These are phyloP conservation scores for Ophiognomonia clavigignenti-juglandacearum DNA, from an alignment of 2,329 filamentous ascomycete genomes.

Conservation along the genomic window DNA sequence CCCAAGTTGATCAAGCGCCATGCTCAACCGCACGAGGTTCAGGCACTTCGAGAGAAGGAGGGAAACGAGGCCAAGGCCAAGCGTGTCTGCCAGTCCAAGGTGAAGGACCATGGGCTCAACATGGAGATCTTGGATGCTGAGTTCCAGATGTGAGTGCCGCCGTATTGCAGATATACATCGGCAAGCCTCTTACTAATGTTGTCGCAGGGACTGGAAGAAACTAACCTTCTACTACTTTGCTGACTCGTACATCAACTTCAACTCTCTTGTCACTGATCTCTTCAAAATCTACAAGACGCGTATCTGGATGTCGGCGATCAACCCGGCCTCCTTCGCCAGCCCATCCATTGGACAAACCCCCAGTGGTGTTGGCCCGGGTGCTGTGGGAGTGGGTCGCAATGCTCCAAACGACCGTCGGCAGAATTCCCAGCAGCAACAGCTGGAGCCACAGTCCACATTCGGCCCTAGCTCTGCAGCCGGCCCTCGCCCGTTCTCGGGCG, in stretches of 20 bases:
- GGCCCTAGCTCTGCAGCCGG: constrained; percentile 27
- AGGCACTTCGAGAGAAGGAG: constrained; percentile 88
- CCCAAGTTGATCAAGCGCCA: constrained; percentile 96
- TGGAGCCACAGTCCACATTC: constrained; percentile 36
- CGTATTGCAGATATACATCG: not conserved
- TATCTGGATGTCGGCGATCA: constrained; percentile 99
- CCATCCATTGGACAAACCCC: constrained; percentile 68
- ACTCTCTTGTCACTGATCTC: constrained; percentile 90
- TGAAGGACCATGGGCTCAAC: constrained; percentile 86
- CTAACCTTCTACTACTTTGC: constrained; percentile 99
- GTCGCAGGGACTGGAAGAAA: constrained; percentile 90
- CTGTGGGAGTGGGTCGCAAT: constrained; percentile 53
- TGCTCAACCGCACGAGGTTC: constrained; percentile 85
- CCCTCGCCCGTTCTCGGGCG: constrained; percentile 37
- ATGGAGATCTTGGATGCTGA: constrained; percentile 99
- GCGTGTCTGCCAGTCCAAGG: constrained; percentile 93
- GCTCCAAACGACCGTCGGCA: constrained; percentile 44
- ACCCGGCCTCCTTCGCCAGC: constrained; percentile 89
- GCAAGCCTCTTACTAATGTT: constrained; percentile 5
- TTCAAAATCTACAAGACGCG: constrained; percentile 99
- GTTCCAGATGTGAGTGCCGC: constrained; percentile 81
- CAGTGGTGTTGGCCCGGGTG: constrained; percentile 61
- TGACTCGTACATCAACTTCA: constrained; percentile 98
- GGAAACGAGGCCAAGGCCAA: constrained; percentile 97
- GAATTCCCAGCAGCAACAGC: constrained; percentile 35